These are phyloP conservation scores for Aspergillus luchuensis DNA, from an alignment of 2,329 filamentous ascomycete genomes.

Conservation along the genomic window DNA sequence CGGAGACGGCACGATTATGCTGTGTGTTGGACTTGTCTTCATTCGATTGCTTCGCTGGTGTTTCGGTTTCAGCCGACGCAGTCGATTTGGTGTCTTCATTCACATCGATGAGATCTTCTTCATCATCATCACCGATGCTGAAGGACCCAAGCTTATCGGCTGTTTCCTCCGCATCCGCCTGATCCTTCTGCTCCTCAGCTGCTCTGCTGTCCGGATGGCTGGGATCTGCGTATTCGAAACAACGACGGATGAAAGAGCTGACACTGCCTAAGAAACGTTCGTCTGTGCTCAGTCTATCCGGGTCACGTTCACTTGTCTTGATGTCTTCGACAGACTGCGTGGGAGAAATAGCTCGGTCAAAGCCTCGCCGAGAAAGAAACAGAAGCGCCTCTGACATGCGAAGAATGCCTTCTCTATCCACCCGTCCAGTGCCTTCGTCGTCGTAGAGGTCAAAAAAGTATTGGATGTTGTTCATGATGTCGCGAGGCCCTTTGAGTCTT, in stretches of 20 bases:
- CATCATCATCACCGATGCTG: conserved; percentile 72
- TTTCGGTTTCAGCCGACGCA: conserved; percentile 19
- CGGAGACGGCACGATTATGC: conserved; percentile 64
- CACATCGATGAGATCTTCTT: conserved; percentile 50
- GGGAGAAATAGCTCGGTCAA: conserved; percentile 73
- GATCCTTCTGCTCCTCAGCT: conserved; percentile 25
- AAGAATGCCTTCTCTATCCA: conserved; percentile 92
- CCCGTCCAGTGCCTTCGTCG: conserved; percentile 84
- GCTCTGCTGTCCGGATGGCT: conserved; percentile 67
- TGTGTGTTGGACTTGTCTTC: conserved; percentile 33
- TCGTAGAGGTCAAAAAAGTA: conserved; percentile 99
- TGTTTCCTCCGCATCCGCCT: conserved; percentile 31
- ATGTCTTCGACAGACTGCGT: conserved; percentile 61
- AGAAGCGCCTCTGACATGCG: conserved; percentile 91
- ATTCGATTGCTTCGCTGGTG: conserved; percentile 18
- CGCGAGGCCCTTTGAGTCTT: conserved; percentile 85
- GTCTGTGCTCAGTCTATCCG: conserved; percentile 64
- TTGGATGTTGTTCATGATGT: conserved; percentile 96
- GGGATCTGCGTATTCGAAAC: conserved; percentile 97
- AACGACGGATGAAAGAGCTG: conserved; percentile 91
- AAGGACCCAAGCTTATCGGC: conserved; percentile 61
- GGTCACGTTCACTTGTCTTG: conserved; percentile 42
- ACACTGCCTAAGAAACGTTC: conserved; percentile 91
- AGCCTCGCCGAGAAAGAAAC: conserved; percentile 85
- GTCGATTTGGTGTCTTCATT: conserved; percentile 36